Evolutionary conservation across 805 yeast genomes (phyloP), one percentile per base, ranked within the genome.

Genomic region (Ogataea wickerhamii): DNA sequence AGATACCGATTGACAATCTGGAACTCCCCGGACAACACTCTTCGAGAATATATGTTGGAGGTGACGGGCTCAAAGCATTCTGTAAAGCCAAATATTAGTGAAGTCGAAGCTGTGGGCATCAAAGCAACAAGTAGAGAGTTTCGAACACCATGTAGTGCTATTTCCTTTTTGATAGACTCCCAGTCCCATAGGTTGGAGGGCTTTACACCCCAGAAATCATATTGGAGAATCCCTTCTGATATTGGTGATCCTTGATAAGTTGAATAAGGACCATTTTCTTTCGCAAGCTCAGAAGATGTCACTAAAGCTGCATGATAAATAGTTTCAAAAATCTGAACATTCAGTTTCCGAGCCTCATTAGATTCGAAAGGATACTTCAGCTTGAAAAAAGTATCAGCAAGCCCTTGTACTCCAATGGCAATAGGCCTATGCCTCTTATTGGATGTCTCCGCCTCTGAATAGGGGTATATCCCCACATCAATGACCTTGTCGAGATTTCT

Each of bases 51-150:
- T 54, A 91, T 79, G 65, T 91, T 91, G 16, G 96, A 87, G 6
- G 98, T 89, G 60, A 80, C 79, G 10, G 98, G 98, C 63, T 91
- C 98, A 61, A 91, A 91, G 64, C 97, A 89, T 67, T 91, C 98
- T 52, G 80, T 89, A 69, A 76, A 87, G 27, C 97, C 98, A 36
- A 91, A 70, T 36, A 91, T 89, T 67, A 88, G 97, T 3, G 98
- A 91, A 2, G 98, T 91, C 1, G 97, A 87, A 2, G 98, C 98
- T 13, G 98, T 91, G 30, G 98, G 98, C 98, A 91, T 91, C 37
- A 96, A 93, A 1, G 94, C 97, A 23, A 89, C 85, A 13, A 89
- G 61, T 40, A 91, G 66, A 4, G 97, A 91, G 68, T 91, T 91
- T 56, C 97, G 71, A 28, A 91, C 53, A 33, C 98, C 98, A 53